phyloP scores from a whole-genome alignment of 139 green algal species.

The Deuterostichococcus epilithicus region DNA sequence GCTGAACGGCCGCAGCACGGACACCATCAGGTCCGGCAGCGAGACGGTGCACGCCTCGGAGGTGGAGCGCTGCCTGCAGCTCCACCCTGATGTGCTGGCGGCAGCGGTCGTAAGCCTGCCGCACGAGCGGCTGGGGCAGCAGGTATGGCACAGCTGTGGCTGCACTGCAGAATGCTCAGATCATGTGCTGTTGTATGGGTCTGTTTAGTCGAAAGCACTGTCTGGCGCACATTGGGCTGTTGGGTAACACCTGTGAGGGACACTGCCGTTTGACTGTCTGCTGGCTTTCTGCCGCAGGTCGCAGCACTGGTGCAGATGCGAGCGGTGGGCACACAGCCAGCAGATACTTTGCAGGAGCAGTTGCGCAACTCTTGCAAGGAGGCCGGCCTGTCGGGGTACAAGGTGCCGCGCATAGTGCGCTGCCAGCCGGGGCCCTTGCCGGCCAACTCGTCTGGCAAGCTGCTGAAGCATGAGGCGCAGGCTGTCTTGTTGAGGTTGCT shows the following conservation, averaged over 20 bases:
- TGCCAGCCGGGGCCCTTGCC: constrained; percentile 34
- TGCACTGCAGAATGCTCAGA: too few relatives aligned
- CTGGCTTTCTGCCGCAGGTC: too few relatives aligned
- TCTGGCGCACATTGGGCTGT: too few relatives aligned
- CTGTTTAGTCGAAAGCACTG: too few relatives aligned
- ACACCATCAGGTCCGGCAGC: constrained; percentile 85
- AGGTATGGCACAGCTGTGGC: constrained; percentile 34
- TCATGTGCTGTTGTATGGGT: too few relatives aligned
- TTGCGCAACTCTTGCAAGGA: not conserved
- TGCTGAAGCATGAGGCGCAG: constrained; percentile 54
- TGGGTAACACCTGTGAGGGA: too few relatives aligned
- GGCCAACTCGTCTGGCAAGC: constrained; percentile 60
- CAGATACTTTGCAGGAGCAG: not conserved
- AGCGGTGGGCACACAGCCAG: not conserved
- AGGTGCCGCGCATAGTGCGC: constrained; percentile 48
- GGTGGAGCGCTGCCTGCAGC: constrained; percentile 46
- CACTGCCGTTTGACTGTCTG: too few relatives aligned
- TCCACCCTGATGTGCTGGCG: constrained; percentile 50
- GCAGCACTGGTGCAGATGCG: not conserved
- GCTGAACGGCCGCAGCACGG: constrained; percentile 80
- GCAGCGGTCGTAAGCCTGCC: constrained; percentile 78
- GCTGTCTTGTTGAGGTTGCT: constrained; percentile 17
- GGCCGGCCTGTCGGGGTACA: constrained; percentile 56
- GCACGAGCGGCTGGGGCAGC: constrained; percentile 70
- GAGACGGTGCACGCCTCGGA: constrained; percentile 86